Evolutionary conservation across 139 green algal genomes (phyloP).

Genomic region (Spirogloea muscicola): DNA sequence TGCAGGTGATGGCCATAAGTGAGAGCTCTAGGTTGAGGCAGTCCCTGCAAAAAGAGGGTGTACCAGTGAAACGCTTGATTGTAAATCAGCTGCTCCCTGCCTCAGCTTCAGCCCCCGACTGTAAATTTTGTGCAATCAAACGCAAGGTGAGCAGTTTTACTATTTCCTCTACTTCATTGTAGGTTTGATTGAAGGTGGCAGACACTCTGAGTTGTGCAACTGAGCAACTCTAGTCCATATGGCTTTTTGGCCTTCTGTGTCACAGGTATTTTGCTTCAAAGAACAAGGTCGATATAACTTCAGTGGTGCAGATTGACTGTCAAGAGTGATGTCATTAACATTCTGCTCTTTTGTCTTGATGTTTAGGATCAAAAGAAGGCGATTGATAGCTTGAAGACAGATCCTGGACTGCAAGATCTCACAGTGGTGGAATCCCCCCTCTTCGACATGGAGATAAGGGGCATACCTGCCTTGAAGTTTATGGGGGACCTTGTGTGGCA

Average conservation of each 20-base stretch:
- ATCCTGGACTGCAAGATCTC: slow-evolving; percentile 68
- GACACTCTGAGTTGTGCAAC: no score
- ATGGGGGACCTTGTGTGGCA: slow-evolving; percentile 88
- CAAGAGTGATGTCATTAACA: no score
- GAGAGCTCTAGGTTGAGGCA: slow-evolving; percentile 78
- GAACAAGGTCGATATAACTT: no score
- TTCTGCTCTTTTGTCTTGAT: slow-evolving; percentile 16
- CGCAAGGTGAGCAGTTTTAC: slow-evolving; percentile 43
- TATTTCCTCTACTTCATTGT: no score
- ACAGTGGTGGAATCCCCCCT: slow-evolving; percentile 79
- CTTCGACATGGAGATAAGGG: slow-evolving; percentile 92
- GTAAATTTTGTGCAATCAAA: slow-evolving; percentile 47
- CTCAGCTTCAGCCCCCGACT: slow-evolving; percentile 24
- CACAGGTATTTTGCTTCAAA: no score
- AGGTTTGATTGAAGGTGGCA: no score
- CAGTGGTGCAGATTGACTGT: no score
- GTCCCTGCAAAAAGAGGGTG: slow-evolving; percentile 67
- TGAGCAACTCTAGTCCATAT: no score
- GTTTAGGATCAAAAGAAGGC: slow-evolving; percentile 87
- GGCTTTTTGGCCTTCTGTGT: no score
- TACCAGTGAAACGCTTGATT: slow-evolving; percentile 81
- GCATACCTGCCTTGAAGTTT: slow-evolving; percentile 86
- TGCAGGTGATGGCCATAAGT: slow-evolving; percentile 82
- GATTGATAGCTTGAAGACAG: slow-evolving; percentile 65
- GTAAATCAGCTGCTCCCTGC: slow-evolving; percentile 81